Evolutionary conservation across 495 filamentous ascomycete genomes (phyloP).

Genomic region (Sabuloglossum arenarium): DNA sequence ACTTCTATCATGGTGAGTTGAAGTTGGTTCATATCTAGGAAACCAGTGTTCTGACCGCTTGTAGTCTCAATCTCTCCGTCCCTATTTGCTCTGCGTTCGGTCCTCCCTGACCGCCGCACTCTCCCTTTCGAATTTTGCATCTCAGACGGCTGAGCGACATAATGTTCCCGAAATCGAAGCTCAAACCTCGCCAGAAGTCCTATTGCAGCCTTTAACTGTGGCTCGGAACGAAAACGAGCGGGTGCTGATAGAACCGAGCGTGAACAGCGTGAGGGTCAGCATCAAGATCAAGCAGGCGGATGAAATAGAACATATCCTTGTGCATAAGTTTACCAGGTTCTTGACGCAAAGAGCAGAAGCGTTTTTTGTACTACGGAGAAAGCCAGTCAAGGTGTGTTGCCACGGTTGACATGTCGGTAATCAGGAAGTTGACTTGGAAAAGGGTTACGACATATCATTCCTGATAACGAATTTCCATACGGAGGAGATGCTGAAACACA

Average conservation of each 20-base stretch:
- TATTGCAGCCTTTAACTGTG: conserved; percentile 78
- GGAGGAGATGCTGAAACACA: conserved; percentile 94
- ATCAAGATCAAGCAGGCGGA: conserved; percentile 99
- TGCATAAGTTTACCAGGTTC: conserved; percentile 96
- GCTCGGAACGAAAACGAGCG: conserved; percentile 89
- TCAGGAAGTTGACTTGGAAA: background rate
- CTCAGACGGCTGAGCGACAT: conserved; percentile 85
- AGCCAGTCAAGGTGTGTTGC: conserved; percentile 64
- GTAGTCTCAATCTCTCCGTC: conserved; percentile 92
- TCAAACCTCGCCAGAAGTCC: conserved; percentile 70
- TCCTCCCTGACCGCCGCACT: conserved; percentile 86
- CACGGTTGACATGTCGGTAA: background rate
- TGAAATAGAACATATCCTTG: conserved; percentile 91
- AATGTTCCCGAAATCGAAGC: conserved; percentile 98
- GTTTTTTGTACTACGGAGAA: conserved; percentile 89
- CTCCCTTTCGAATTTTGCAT: conserved; percentile 91
- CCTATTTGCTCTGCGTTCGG: conserved; percentile 91
- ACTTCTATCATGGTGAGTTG: background rate
- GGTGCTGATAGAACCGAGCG: conserved; percentile 79
- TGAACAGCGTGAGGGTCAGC: conserved; percentile 88
- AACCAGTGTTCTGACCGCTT: conserved; percentile 10
- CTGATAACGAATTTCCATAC: conserved; percentile 97
- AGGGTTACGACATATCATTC: conserved; percentile 99
- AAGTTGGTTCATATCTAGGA: background rate
- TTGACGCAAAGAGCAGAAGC: conserved; percentile 89